These are phyloP conservation scores for Wakefieldia striispora DNA, from an alignment of 768 basidiomycete genomes.

Conservation along the genomic window DNA sequence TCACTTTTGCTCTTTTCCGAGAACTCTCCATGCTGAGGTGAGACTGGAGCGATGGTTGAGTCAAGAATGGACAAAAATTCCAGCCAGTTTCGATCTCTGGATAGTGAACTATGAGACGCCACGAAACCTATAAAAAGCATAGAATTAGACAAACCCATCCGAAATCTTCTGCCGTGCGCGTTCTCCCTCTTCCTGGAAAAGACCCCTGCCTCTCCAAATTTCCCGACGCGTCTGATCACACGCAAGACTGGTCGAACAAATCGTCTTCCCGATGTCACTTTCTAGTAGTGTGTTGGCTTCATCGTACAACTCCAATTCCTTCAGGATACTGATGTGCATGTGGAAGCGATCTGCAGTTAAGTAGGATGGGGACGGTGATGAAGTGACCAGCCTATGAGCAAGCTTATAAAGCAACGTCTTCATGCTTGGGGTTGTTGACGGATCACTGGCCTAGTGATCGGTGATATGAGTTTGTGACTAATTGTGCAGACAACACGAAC, in stretches of 20 bases:
- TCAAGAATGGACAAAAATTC: slow-evolving; percentile 77
- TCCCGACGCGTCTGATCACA: slow-evolving; percentile 76
- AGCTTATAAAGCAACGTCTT: slow-evolving; percentile 70
- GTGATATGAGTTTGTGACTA: slow-evolving; percentile 8
- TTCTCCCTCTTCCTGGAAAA: slow-evolving; percentile 59
- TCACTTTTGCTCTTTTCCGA: slow-evolving; percentile 38
- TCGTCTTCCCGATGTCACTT: slow-evolving; percentile 62
- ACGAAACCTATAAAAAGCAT: slow-evolving; percentile 7
- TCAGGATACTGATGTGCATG: slow-evolving; percentile 69
- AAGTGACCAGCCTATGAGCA: slow-evolving; percentile 69
- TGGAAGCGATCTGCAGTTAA: slow-evolving; percentile 73
- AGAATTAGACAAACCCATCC: slow-evolving; percentile 48
- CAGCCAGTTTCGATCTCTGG: slow-evolving; percentile 81
- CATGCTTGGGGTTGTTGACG: slow-evolving; percentile 58
- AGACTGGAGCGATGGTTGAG: slow-evolving; percentile 51
- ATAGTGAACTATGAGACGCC: slow-evolving; percentile 19
- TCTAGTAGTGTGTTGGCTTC: slow-evolving; percentile 70
- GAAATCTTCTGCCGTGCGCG: slow-evolving; percentile 56
- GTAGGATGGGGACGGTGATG: slow-evolving; percentile 62
- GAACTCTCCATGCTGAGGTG: slow-evolving; percentile 22
- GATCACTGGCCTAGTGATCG: slow-evolving; percentile 64
- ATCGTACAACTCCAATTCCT: slow-evolving; percentile 63
- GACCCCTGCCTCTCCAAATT: slow-evolving; percentile 58
- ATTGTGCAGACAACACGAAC: slow-evolving; percentile 33
- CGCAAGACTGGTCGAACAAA: slow-evolving; percentile 68